These are phyloP conservation scores for Rutstroemia sydowiana DNA, from an alignment of 2,329 filamentous ascomycete species.

Conservation along the genomic window DNA sequence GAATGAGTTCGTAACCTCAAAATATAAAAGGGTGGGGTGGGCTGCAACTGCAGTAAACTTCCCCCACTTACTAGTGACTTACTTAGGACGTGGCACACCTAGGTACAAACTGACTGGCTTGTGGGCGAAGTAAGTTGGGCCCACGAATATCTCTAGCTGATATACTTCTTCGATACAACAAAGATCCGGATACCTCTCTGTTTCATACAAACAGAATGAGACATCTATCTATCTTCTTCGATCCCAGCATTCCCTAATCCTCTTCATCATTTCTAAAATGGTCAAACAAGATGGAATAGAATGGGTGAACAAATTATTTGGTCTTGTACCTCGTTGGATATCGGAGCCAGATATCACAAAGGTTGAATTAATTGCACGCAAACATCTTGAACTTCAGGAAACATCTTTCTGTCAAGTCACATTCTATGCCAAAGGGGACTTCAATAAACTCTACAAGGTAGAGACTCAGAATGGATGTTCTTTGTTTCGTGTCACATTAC, in stretches of 20 bases:
- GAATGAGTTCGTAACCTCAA: too few species aligned
- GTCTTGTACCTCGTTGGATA: conserved; percentile 22
- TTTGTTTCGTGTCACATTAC: conserved; percentile 33
- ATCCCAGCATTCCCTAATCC: background rate
- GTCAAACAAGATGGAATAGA: conserved; percentile 10
- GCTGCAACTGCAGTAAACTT: too few species aligned
- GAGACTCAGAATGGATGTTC: conserved; percentile 19
- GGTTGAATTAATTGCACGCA: conserved; percentile 21
- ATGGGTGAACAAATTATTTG: conserved; percentile 8
- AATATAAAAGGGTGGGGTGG: too few species aligned
- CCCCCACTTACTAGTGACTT: too few species aligned
- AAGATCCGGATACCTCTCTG: too few species aligned
- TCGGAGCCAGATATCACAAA: conserved; percentile 23
- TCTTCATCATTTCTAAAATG: background rate
- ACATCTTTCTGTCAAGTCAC: conserved; percentile 19
- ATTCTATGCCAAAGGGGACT: conserved; percentile 24
- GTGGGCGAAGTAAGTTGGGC: too few species aligned
- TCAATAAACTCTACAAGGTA: conserved; percentile 30
- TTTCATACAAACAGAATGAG: too few species aligned
- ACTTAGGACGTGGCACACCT: too few species aligned
- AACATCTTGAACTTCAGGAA: conserved; percentile 18
- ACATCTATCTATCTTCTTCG: background rate
- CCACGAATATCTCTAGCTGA: too few species aligned
- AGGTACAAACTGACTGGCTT: too few species aligned
- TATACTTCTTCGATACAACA: too few species aligned